Percentiles rank a stretch among this genome's conserved stretches.
Evolutionary conservation across 1,139 yeast genomes (phyloP).

Genomic region (Pichia sp.): DNA sequence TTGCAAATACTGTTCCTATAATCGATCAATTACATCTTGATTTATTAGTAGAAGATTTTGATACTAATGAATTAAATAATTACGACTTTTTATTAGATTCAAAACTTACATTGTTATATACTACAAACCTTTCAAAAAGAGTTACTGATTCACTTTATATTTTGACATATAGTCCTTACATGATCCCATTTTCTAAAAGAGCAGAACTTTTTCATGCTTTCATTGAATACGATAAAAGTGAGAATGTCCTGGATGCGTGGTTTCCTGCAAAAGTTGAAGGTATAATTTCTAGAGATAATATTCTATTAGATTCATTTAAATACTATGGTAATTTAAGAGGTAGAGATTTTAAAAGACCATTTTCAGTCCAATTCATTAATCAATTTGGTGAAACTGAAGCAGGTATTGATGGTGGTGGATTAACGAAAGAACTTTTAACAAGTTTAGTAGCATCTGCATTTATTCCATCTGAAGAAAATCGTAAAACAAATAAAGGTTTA

Average conservation of each 20-base stretch:
- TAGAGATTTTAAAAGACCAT: slow-evolving; percentile 47
- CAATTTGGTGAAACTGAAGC: slow-evolving; percentile 68
- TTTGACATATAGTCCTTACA: slow-evolving; percentile 65
- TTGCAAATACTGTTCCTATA: slow-evolving; percentile 17
- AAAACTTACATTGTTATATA: neutral
- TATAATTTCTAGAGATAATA: slow-evolving; percentile 58
- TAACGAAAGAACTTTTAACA: slow-evolving; percentile 85
- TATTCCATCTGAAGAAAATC: slow-evolving; percentile 27
- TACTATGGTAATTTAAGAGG: slow-evolving; percentile 51
- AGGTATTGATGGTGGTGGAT: slow-evolving; percentile 96
- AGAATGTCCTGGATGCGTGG: slow-evolving; percentile 14
- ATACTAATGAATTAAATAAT: neutral
- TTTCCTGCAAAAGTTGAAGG: slow-evolving; percentile 37
- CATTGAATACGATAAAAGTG: slow-evolving; percentile 43
- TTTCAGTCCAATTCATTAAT: slow-evolving; percentile 64
- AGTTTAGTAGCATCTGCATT: slow-evolving; percentile 69
- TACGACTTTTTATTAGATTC: slow-evolving; percentile 7
- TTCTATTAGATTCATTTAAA: slow-evolving; percentile 69
- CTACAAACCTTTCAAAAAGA: slow-evolving; percentile 23
- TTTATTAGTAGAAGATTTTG: slow-evolving; percentile 18
- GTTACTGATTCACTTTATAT: slow-evolving; percentile 37
- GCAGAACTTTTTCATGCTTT: slow-evolving; percentile 68
- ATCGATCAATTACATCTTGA: slow-evolving; percentile 23
- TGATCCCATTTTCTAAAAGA: slow-evolving; percentile 67
- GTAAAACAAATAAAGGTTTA: slow-evolving; percentile 30